These are phyloP conservation scores for Lyophyllum decastes DNA, from an alignment of 768 basidiomycete species.

Conservation along the genomic window DNA sequence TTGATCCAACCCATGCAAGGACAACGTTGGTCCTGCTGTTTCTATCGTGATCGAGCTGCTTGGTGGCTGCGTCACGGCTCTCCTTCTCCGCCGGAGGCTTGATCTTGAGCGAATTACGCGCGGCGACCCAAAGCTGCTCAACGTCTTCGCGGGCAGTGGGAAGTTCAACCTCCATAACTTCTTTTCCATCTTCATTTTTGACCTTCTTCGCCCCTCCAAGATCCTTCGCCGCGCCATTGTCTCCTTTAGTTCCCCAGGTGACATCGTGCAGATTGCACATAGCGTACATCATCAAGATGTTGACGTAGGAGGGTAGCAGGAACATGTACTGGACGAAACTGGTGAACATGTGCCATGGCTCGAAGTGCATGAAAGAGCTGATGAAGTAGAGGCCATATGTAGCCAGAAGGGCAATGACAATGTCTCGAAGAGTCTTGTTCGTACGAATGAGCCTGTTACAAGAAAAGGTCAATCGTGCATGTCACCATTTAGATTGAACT, in stretches of 20 bases:
- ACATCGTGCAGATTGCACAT: conserved; percentile 94
- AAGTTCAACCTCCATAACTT: conserved; percentile 83
- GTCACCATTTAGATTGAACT: background rate
- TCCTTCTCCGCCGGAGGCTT: conserved; percentile 75
- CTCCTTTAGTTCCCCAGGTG: conserved; percentile 92
- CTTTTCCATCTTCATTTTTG: conserved; percentile 82
- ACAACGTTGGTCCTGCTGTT: conserved; percentile 86
- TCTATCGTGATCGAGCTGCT: conserved; percentile 85
- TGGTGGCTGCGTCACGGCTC: conserved; percentile 84
- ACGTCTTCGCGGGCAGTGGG: conserved; percentile 85
- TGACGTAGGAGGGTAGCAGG: conserved; percentile 75
- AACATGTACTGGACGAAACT: conserved; percentile 92
- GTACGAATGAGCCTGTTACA: conserved; percentile 53
- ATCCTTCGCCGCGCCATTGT: conserved; percentile 86
- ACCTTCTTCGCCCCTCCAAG: conserved; percentile 90
- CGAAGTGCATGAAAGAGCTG: conserved; percentile 84
- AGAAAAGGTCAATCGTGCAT: background rate
- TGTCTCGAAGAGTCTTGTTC: conserved; percentile 77
- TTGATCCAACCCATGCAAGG: conserved; percentile 80
- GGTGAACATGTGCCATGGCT: conserved; percentile 98
- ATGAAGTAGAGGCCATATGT: conserved; percentile 87
- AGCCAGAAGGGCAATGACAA: conserved; percentile 76
- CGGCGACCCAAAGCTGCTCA: conserved; percentile 83
- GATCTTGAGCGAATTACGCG: conserved; percentile 65
- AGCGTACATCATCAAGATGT: conserved; percentile 92